phyloP scores from a whole-genome alignment of 1,284 basidiomycete genomes.

The Trichosporon sp. region DNA sequence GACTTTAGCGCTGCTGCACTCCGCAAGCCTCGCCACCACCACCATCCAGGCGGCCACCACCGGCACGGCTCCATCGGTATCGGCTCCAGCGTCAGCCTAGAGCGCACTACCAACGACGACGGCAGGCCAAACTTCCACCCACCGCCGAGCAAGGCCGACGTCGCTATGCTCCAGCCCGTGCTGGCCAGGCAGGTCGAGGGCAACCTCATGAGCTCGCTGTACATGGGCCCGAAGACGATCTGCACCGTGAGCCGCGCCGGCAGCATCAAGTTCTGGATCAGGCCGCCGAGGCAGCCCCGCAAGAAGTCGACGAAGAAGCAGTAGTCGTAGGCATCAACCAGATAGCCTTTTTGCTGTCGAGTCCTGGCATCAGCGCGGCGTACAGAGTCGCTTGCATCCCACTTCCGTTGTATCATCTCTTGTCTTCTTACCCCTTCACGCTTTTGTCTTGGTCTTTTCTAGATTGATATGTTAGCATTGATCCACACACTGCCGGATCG shows the following conservation, averaged over 20 bases:
- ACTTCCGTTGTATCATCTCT: no score
- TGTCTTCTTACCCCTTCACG: no score
- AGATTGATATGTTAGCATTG: no score
- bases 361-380: no score
- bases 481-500: no score
- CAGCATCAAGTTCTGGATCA: conserved; percentile 72
- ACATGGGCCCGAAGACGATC: conserved; percentile 68
- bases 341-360: no score
- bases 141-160: conserved; percentile 79
- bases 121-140: conserved; percentile 64
- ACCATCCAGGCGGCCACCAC: conserved; percentile 24
- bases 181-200: conserved; percentile 71
- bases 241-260: conserved; percentile 68
- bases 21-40: conserved; percentile 45
- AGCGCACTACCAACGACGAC: conserved; percentile 52
- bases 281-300: conserved; percentile 52
- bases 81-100: conserved; percentile 52
- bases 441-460: no score
- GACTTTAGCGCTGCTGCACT: conserved; percentile 66
- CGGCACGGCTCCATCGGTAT: conserved; percentile 18
- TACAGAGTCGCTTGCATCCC: no score
- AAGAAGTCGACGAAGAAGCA: conserved; percentile 8
- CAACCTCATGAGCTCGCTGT: conserved; percentile 64
- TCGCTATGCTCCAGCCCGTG: conserved; percentile 84
- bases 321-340: neutral